Evolutionary conservation across 2,329 filamentous ascomycete species (phyloP), one percentile per base, ranked within the genome.

Genomic region (Aureobasidium sp.): DNA sequence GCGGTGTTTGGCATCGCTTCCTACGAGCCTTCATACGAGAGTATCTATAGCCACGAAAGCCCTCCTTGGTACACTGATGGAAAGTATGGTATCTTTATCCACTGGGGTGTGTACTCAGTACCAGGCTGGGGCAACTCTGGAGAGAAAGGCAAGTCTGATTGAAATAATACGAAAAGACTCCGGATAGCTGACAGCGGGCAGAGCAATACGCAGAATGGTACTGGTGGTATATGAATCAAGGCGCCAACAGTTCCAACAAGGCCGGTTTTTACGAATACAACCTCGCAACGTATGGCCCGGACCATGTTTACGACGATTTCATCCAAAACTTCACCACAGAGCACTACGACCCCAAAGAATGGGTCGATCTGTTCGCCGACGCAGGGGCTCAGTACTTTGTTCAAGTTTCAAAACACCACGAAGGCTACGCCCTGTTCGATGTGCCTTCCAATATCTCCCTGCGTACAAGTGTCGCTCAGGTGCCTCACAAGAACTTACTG

Each of bases 61-160:
- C 77, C 78, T 0, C 66, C 71, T 4, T 81, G 79, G 79, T 82
- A 73, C 57, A 70, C 77, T 51, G 69, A 73, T 37, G 74, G 70
- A 19, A 82, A 83, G 54, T 82, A 70, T 56, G 79, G 79, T 0
- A 81, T 82, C 32, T 81, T 83, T 59, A 77, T 81, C 35, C 79
- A 81, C 56, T 81, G 79, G 63, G 79, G 79, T 0, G 67, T 73
- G 0, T 82, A 80, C 57, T 64, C 76, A 0, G 78, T 81, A 0
- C 74, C 79, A 0, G 78, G 73, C 3, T 82, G 78, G 77, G 79
- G 79, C 1, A 72, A 73, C 37, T 57, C 58, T 2, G 63, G 63
- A 21, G 17, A 49, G 7, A 57, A 65, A 3, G 25, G 41, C 32
- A 22, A 22, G n/a, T 11, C 16, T 8, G 11, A 17, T 1, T 4